phyloP scores from a whole-genome alignment of 768 basidiomycete species.

The Amylocystis lapponica region DNA sequence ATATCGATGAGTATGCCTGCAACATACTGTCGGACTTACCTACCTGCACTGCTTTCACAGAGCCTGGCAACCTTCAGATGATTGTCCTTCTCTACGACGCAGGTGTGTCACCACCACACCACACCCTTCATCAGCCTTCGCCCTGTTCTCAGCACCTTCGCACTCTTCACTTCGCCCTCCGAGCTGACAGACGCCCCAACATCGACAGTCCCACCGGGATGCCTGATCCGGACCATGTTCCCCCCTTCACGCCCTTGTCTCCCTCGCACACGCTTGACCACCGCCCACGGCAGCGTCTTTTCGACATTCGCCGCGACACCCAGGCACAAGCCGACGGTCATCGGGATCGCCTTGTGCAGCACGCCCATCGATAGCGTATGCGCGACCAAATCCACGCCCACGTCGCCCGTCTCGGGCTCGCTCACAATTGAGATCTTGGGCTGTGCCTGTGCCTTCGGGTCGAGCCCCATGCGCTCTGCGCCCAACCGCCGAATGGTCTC shows the following conservation, averaged over 20 bases:
- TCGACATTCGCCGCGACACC: constrained; percentile 55
- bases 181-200: constrained; percentile 51
- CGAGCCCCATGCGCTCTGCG: constrained; percentile 57
- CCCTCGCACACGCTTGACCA: constrained; percentile 32
- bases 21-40: no score
- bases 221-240: constrained; percentile 44
- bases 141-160: constrained; percentile 64
- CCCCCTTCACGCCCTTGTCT: constrained; percentile 7
- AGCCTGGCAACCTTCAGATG: no score
- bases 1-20: no score
- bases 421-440: constrained; percentile 64
- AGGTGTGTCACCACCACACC: constrained; percentile 63
- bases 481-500: constrained; percentile 52
- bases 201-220: constrained; percentile 63
- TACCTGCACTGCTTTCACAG: no score
- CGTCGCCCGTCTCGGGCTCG: constrained; percentile 25
- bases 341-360: constrained; percentile 63
- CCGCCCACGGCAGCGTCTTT: constrained; percentile 51
- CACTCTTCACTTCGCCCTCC: constrained; percentile 46
- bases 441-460: constrained; percentile 57
- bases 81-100: no score
- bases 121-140: constrained; percentile 64
- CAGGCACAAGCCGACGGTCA: constrained; percentile 67
- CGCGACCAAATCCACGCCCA: constrained; percentile 43
- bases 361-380: constrained; percentile 69